These are phyloP conservation scores for Umbelopsis sp. DNA, from an alignment of 192 early-diverging fungal genomes.

Conservation along the genomic window DNA sequence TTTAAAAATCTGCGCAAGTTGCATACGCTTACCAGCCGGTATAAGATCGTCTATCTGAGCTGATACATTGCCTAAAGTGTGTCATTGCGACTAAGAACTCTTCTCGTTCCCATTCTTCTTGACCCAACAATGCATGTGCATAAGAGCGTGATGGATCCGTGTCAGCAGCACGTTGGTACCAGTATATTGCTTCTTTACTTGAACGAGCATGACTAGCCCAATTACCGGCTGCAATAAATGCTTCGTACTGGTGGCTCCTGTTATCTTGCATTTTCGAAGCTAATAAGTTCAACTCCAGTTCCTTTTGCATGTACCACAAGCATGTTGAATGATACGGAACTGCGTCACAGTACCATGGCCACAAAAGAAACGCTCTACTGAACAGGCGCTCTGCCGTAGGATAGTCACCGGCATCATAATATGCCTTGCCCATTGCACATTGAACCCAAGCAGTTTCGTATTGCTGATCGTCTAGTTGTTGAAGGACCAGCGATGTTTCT, in stretches of 20 bases:
- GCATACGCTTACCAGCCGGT: slow-evolving; percentile 24
- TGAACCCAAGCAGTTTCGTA: slow-evolving; percentile 31
- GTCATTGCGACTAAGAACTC: slow-evolving; percentile 28
- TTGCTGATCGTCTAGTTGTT: slow-evolving; percentile 33
- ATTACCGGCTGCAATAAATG: slow-evolving; percentile 35
- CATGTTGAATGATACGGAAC: slow-evolving; percentile 36
- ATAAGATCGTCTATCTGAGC: slow-evolving; percentile 27
- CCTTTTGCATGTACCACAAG: slow-evolving; percentile 32
- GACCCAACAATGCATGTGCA: slow-evolving; percentile 28
- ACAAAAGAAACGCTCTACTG: slow-evolving; percentile 24
- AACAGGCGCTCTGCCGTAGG: slow-evolving; percentile 28
- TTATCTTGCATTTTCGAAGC: slow-evolving; percentile 35
- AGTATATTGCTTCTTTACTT: slow-evolving; percentile 28
- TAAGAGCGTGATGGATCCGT: slow-evolving; percentile 23
- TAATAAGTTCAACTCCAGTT: slow-evolving; percentile 31
- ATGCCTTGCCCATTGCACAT: slow-evolving; percentile 28
- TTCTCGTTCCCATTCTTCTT: slow-evolving; percentile 35
- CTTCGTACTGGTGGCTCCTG: slow-evolving; percentile 29
- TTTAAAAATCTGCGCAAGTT: background rate
- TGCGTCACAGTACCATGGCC: slow-evolving; percentile 36
- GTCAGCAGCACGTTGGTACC: slow-evolving; percentile 32
- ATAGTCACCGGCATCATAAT: slow-evolving; percentile 34
- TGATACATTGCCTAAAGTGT: slow-evolving; percentile 29
- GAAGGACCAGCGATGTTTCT: slow-evolving; percentile 21
- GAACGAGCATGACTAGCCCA: slow-evolving; percentile 24